phyloP scores from a whole-genome alignment of 371 early-diverging fungal species.

The Dinochytrium kinnereticum region DNA sequence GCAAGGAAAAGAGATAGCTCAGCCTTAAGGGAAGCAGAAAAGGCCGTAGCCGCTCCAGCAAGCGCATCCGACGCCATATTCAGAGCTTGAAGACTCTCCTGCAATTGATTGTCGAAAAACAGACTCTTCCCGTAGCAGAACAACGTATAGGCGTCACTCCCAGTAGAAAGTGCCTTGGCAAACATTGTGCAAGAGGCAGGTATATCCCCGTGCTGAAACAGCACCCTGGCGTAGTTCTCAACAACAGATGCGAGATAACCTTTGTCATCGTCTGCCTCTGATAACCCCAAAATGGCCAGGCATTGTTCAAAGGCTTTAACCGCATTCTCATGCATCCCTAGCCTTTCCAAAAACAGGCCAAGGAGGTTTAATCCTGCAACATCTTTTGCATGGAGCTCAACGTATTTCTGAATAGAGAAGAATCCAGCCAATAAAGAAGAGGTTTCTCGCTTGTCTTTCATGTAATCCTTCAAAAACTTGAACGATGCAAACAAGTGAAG shows the following conservation, averaged over 20 bases:
- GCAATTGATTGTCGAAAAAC: conserved; percentile 72
- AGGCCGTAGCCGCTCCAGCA: conserved; percentile 39
- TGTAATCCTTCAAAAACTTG: conserved; percentile 19
- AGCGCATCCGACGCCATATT: conserved; percentile 71
- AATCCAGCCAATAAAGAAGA: neutral
- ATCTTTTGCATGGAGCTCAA: conserved; percentile 68
- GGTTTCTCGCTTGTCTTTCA: neutral
- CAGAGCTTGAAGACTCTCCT: conserved; percentile 72
- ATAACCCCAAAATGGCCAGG: conserved; percentile 49
- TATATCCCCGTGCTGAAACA: conserved; percentile 55
- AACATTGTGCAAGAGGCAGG: conserved; percentile 52
- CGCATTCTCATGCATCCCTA: conserved; percentile 71
- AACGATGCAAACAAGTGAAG: conserved; percentile 4
- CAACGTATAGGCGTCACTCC: conserved; percentile 39
- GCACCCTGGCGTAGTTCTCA: conserved; percentile 67
- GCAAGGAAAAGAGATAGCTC: conserved; percentile 69
- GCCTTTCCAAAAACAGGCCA: conserved; percentile 76
- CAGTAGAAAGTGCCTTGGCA: conserved; percentile 34
- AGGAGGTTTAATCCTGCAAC: conserved; percentile 71
- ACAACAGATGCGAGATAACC: conserved; percentile 34
- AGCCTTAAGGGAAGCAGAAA: conserved; percentile 27
- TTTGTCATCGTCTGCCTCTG: neutral
- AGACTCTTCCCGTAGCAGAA: conserved; percentile 78
- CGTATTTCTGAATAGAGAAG: conserved; percentile 76
- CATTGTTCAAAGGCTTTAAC: conserved; percentile 68